Evolutionary conservation across 176 grass and related monocot species (phyloP).

Genomic region (Sorghum bicolor): DNA sequence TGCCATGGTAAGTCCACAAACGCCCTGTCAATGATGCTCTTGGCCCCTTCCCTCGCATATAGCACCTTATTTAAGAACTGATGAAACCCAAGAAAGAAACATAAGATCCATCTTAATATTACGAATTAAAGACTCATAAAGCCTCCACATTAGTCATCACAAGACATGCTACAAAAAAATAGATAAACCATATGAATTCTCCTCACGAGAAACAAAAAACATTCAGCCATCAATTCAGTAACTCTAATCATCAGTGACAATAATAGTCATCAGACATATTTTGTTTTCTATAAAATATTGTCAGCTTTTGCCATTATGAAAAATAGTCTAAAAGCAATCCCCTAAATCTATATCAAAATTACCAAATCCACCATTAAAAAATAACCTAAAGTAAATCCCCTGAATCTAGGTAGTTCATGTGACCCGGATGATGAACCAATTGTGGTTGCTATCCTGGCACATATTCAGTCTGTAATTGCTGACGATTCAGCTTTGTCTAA

Average conservation of each 20-base stretch:
- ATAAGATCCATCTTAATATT: not conserved
- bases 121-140: not conserved
- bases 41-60: constrained; percentile 89
- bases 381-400: not conserved
- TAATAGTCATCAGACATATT: not conserved
- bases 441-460: no score
- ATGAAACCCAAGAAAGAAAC: constrained; percentile 26
- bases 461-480: no score
- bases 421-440: no score
- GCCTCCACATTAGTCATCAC: not conserved
- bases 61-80: constrained; percentile 88
- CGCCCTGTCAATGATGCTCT: constrained; percentile 79
- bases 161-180: not conserved
- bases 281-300: not conserved
- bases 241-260: not conserved
- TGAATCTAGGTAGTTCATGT: no score
- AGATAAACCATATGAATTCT: not conserved
- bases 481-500: no score
- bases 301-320: not conserved
- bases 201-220: not conserved
- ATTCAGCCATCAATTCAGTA: not conserved
- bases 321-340: not conserved
- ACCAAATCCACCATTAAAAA: not conserved
- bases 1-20: constrained; percentile 75
- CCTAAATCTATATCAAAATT: not conserved